Evolutionary conservation across 2,329 filamentous ascomycete species (phyloP), one percentile per base, ranked within the genome.

Genomic region (Colletotrichum sp.): DNA sequence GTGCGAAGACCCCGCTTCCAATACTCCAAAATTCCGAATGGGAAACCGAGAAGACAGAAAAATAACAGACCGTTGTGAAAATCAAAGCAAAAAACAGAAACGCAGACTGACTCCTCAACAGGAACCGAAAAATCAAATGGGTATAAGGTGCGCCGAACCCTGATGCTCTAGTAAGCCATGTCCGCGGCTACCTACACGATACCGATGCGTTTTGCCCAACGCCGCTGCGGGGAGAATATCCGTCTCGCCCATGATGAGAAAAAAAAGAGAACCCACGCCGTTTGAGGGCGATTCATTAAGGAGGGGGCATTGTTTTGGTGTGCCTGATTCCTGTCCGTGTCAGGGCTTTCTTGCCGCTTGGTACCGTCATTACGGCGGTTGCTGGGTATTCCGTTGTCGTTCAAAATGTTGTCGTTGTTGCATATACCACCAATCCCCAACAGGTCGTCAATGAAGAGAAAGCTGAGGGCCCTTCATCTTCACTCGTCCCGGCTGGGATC

Each of bases 71-170:
- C 38, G 1, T 43, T n/a, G 3, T 48, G 18, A 10, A 48, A n/a
- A n/a, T 10, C 3, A 48, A 18, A 9, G 21, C 12, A 48, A 38
- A 7, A 43, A 43, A 4, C 16, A 48, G 18, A 48, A n/a, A 48
- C 10, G 43, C 43, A 48, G 26, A 43, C 32, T 38, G 34, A 24
- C 62, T n/a, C 63, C 69, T 48, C 9, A 32, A 52, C 12, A 28
- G 43, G 18, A 21, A n/a, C 43, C 18, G 43, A 48, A 64, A 69
- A 74, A 74, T 71, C 68, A 74, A 74, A 74, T 71, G 72, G 72
- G 72, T 74, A 74, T 74, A 71, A 61, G 61, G 68, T 32, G 68
- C 48, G 30, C 59, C 68, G 52, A 36, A 43, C 36, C 67, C 72
- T 52, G 32, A 36, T 58, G 71, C 68, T 74, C 68, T 66, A 74